phyloP scores from a whole-genome alignment of 2,329 filamentous ascomycete species.

The Alternaria angustiovoidea region DNA sequence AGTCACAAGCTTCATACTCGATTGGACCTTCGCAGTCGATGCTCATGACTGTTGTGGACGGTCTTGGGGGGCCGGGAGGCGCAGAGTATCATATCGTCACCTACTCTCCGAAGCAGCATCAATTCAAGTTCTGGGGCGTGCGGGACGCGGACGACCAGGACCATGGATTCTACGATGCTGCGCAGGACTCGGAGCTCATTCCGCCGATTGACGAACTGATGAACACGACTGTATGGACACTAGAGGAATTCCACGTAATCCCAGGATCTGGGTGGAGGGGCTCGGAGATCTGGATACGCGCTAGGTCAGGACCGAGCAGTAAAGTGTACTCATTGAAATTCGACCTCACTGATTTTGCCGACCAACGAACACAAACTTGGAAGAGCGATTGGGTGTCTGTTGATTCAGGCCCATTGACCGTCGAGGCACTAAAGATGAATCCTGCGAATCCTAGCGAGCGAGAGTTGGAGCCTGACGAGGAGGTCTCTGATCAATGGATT shows the following conservation, averaged over 20 bases:
- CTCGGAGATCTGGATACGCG: conserved; percentile 58
- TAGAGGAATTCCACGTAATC: conserved; percentile 58
- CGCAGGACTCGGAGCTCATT: conserved; percentile 68
- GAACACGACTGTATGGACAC: conserved; percentile 60
- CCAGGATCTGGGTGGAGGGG: conserved; percentile 49
- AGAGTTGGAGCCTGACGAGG: conserved; percentile 37
- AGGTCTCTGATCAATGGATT: conserved; percentile 77
- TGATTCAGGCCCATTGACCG: conserved; percentile 52
- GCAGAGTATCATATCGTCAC: conserved; percentile 73
- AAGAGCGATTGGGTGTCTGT: conserved; percentile 58
- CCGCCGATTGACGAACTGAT: conserved; percentile 66
- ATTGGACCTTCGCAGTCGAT: conserved; percentile 82
- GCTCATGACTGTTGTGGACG: conserved; percentile 75
- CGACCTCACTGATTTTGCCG: conserved; percentile 68
- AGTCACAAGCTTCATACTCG: conserved; percentile 71
- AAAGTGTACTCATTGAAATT: conserved; percentile 77
- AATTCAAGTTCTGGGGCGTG: conserved; percentile 93
- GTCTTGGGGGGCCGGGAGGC: conserved; percentile 57
- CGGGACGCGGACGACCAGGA: conserved; percentile 66
- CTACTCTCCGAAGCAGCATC: conserved; percentile 86
- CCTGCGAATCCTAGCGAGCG: conserved; percentile 50
- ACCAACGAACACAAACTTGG: conserved; percentile 75
- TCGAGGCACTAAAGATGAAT: conserved; percentile 51
- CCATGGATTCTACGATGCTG: conserved; percentile 75
- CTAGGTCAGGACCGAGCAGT: conserved; percentile 65